phyloP scores from a whole-genome alignment of 2,329 filamentous ascomycete genomes.

The Trichophyton mentagrophytes region DNA sequence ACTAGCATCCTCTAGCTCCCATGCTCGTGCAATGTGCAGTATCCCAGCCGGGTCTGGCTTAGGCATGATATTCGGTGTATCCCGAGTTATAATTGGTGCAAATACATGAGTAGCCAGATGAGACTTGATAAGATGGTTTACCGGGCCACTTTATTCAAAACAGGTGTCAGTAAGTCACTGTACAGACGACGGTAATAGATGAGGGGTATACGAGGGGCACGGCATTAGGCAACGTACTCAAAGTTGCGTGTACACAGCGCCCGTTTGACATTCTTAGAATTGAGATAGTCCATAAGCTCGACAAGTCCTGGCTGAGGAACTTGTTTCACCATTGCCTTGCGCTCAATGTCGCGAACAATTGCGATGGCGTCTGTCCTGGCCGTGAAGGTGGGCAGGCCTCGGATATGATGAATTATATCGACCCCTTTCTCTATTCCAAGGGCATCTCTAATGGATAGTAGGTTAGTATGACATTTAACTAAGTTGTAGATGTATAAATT shows the following conservation, averaged over 20 bases:
- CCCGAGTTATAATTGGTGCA: slow-evolving; percentile 68
- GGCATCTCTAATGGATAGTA: slow-evolving; percentile 30
- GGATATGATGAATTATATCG: slow-evolving; percentile 86
- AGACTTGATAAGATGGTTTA: slow-evolving; percentile 44
- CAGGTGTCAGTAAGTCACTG: not conserved
- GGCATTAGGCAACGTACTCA: slow-evolving; percentile 37
- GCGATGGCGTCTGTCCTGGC: slow-evolving; percentile 54
- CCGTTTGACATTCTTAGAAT: slow-evolving; percentile 53
- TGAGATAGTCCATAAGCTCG: slow-evolving; percentile 69
- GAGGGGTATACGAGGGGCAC: slow-evolving; percentile 2
- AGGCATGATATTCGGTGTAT: slow-evolving; percentile 51
- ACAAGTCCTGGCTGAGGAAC: slow-evolving; percentile 68
- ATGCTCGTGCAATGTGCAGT: slow-evolving; percentile 65
- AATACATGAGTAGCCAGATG: slow-evolving; percentile 60
- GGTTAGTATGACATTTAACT: not conserved
- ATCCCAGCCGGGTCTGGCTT: slow-evolving; percentile 86
- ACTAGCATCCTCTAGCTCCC: slow-evolving; percentile 48
- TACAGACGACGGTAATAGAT: not conserved
- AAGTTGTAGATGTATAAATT: not conserved
- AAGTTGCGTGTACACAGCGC: slow-evolving; percentile 94
- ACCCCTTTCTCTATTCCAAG: slow-evolving; percentile 57
- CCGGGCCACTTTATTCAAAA: slow-evolving; percentile 24
- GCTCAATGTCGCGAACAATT: slow-evolving; percentile 67
- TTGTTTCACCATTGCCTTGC: slow-evolving; percentile 65
- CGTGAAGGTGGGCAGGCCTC: slow-evolving; percentile 50